Base-by-base conservation (phyloP, 139 green algal species). In the Limnomonas spitsbergensis region DNA sequence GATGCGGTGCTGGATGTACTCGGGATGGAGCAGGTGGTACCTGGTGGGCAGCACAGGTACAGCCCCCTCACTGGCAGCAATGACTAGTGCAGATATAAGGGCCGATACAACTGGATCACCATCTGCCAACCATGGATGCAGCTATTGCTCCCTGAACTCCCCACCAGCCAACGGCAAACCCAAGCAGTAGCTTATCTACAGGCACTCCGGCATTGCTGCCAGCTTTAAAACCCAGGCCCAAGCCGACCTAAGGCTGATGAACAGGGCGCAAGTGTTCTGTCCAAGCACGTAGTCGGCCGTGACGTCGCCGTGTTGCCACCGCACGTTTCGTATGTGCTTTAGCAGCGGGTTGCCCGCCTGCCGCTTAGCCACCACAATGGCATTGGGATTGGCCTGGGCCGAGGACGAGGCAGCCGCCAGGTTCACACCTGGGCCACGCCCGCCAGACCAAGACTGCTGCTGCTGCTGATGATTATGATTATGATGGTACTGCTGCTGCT, bases 281-380 rank as follows among this genome's bases (percentile, higher is more conserved):
- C 92, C 93, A 40, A 95, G 66, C 66, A 91, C 72, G 77, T 95
- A 98, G 76, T 98, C 94, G 0, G 94, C 90, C 56, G 92, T 75
- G 34, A 98, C 91, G 76, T 94, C 90, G 2, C 53, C 80, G 76
- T 88, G 94, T 77, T 89, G 76, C 92, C 91, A 98, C 1, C 91
- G 83, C 78, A 98, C 87, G 38, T 95, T 96, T 29, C 82, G 76
- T 42, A 98, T 92, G 84, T 95, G 89, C 53, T 90, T 88, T 0
- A 98, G 86, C 39, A 98, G 79, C 0, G 94, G 92, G 83, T 98
- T 98, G 79, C 92, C 92, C 69, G 93, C 66, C 87, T 98, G 94
- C 39, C 93, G 81, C 20, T 66, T 69, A 84, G 76, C 92, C 1
- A 96, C 92, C 2, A 95, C 53, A 54, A 97, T 89, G 40, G 84